Base-by-base conservation (phyloP, 2,329 filamentous ascomycete species). In the Penicillium italicum region DNA sequence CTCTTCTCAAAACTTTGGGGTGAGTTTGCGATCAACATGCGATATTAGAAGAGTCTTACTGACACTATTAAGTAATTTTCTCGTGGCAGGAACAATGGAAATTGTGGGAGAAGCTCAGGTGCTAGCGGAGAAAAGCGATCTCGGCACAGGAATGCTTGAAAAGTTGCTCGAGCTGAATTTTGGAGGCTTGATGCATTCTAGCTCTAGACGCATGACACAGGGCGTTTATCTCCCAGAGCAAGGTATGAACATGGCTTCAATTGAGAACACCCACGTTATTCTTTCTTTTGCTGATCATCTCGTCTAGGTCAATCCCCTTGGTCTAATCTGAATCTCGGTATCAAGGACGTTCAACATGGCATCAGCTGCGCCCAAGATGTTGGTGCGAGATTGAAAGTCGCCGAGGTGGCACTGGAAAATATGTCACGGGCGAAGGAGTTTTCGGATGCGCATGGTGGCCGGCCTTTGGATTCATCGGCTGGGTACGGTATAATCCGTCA, bases 321-420 rank as follows among this genome's bases (percentile, higher is more conserved):
- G 72, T 82, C 79, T 0, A 79, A 79, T 36, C 55, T 83, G 3
- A 73, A 76, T 22, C 66, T 83, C 4, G 81, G 78, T 0, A 71
- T 82, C 8, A 83, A 64, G 55, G 81, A 83, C 60, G 79, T 82
- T 0, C 74, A 76, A 0, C 77, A 81, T 61, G 80, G 78, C 0
- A 72, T 82, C 12, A 66, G 66, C 6, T 72, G 75, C 28, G 80
- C 79, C 1, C 66, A 69, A 45, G 69, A 72, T 1, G 67, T 66
- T 0, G 78, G 77, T 0, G 60, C 75, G 22, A 69, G 60, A 18
- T 58, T 82, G 16, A 66, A 73, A 43, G 71, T 79, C 20, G 78
- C 71, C 0, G 74, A 80, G 51, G 62, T 78, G 24, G 77, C 74
- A 5, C 61, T 81, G 28, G 68, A 66, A 16, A 75, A 80, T 57